A percentile compares a stretch with the other conserved stretches of the same genome.
Conservation (phyloP, 2,329 filamentous ascomycete genomes). For the Onygenales sp. region DNA sequence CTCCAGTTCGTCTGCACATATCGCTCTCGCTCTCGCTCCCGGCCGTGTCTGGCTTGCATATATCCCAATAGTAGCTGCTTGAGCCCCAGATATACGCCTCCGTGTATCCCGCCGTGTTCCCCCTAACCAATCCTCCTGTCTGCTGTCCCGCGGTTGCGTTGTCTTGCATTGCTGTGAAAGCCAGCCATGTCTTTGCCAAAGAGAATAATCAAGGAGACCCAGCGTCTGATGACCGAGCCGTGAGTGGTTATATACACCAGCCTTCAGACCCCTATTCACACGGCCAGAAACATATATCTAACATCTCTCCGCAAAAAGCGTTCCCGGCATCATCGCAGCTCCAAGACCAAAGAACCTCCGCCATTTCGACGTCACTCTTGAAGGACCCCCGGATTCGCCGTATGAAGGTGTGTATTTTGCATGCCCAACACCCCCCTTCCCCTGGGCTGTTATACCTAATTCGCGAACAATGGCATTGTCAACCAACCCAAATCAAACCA, state of each 20-base stretch:
- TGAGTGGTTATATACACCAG: slow-evolving; percentile 40
- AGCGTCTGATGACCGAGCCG: slow-evolving; percentile 94
- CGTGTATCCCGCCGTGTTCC: too few relatives aligned
- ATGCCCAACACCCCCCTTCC: too few relatives aligned
- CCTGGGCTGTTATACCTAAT: too few relatives aligned
- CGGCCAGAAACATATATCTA: slow-evolving; percentile 4
- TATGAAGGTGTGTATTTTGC: slow-evolving; percentile 64
- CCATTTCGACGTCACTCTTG: slow-evolving; percentile 96
- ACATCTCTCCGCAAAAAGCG: slow-evolving; percentile 43
- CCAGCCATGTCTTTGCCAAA: slow-evolving; percentile 67
- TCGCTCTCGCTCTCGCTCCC: too few relatives aligned
- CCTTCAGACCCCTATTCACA: slow-evolving; percentile 1
- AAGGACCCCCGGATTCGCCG: slow-evolving; percentile 82
- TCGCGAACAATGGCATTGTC: too few relatives aligned
- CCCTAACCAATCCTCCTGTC: too few relatives aligned
- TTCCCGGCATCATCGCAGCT: slow-evolving; percentile 89
- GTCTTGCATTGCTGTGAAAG: too few relatives aligned
- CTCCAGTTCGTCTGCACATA: too few relatives aligned
- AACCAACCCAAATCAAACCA: slow-evolving; percentile 1
- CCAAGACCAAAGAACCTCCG: slow-evolving; percentile 95
- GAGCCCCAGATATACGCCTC: too few relatives aligned
- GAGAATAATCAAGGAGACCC: slow-evolving; percentile 96
- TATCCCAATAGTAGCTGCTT: too few relatives aligned
- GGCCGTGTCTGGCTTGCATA: too few relatives aligned
- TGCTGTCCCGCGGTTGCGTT: too few relatives aligned